phyloP scores from a whole-genome alignment of 1,284 basidiomycete species.

The Irpex sp. region DNA sequence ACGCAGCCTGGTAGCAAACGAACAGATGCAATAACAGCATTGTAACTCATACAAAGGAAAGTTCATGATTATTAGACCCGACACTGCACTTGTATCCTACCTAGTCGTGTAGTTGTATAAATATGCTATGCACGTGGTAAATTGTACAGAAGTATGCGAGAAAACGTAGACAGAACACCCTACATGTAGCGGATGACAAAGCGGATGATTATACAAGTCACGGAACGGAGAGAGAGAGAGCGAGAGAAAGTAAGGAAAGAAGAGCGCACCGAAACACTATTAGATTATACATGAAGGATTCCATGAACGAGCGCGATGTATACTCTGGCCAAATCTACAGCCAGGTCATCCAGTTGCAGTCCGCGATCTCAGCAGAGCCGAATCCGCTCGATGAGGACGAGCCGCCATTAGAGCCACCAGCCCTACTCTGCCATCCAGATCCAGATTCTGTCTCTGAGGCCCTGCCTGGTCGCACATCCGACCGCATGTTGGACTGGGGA shows the following conservation, averaged over 20 bases:
- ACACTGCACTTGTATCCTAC: neutral
- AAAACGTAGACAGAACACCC: neutral
- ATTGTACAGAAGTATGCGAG: neutral
- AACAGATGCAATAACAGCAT: neutral
- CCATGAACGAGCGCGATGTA: neutral
- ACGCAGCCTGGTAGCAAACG: neutral
- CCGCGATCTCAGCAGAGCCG: slow-evolving; percentile 24
- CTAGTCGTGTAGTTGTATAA: neutral
- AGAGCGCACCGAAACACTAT: neutral
- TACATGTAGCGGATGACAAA: neutral
- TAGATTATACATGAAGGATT: neutral
- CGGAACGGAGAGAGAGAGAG: neutral
- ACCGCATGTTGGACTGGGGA: slow-evolving; percentile 9
- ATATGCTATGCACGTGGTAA: neutral
- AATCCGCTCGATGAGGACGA: slow-evolving; percentile 12
- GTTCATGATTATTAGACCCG: neutral
- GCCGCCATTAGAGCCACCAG: slow-evolving; percentile 1
- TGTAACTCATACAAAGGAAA: neutral
- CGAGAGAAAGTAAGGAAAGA: neutral
- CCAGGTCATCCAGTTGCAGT: slow-evolving; percentile 30
- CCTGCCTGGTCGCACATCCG: slow-evolving; percentile 17
- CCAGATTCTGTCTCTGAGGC: neutral
- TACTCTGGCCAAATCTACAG: slow-evolving; percentile 13
- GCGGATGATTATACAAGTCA: neutral
- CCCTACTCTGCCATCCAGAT: neutral